Evolutionary conservation across 2,329 filamentous ascomycete species (phyloP), one percentile per base, ranked within the genome.

Genomic region (Tolypocladium tropicale): DNA sequence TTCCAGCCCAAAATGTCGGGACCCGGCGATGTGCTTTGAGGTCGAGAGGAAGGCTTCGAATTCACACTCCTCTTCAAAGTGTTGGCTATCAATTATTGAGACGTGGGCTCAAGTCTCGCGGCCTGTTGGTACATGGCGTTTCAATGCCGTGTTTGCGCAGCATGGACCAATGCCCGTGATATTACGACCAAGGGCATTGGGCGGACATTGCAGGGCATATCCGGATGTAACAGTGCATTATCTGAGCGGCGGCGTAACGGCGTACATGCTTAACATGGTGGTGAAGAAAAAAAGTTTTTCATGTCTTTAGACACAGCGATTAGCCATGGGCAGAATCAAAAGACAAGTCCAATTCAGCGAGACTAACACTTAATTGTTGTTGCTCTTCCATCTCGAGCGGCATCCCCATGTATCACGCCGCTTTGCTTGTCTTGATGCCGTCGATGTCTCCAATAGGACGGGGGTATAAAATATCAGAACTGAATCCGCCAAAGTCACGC

Each of bases 11-110:
- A 68, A 33, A 58, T 69, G 55, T 53, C 68, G 28, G 68, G 69
- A 10, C 67, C 71, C 16, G 70, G 70, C 1, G 71, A 75, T 50
- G 69, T 72, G 64, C 57, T 70, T 36, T 63, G 55, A 60, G 32
- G 3, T 56, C 21, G 16, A 46, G 34, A 10, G 43, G 28, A 16
- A 50, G 28, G 12, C 21, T 50, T n/a, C 12, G 28, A 33, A 18
- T 11, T 11, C 6, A 50, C 10, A 33, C 23, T 14, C 11, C 28
- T 56, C 14, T 25, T n/a, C 9, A 30, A 23, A 46, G 14, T 52
- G 39, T 30, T 37, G 34, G 30, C 48, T 32, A n/a, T n/a, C n/a
- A 33, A 37, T 50, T 53, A 21, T 12, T 10, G 28, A 56, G 30
- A 46, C 30, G 43, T 39, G 53, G 25, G 28, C 32, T 18, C 7